Evolutionary conservation across 2,329 filamentous ascomycete species (phyloP).

Genomic region (Fusarium neocosmosporiellum): DNA sequence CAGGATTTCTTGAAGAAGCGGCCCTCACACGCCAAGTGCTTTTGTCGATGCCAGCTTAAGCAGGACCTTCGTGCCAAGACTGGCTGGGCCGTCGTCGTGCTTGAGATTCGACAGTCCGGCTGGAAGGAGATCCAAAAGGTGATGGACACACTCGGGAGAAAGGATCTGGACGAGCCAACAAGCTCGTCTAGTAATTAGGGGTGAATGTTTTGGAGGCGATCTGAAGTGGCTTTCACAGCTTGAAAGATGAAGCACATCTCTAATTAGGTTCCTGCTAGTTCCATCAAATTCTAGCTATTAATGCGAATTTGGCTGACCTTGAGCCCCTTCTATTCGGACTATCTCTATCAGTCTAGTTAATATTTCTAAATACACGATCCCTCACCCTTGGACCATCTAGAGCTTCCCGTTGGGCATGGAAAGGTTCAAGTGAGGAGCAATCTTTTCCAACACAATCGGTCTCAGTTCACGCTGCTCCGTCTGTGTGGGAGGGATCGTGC

Average conservation of each 20-base stretch:
- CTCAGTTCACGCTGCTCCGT: constrained; percentile 61
- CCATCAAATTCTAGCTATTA: neutral
- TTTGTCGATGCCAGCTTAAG: constrained; percentile 46
- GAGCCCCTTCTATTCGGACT: neutral
- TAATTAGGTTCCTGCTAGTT: neutral
- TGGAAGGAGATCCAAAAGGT: constrained; percentile 46
- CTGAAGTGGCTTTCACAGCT: neutral
- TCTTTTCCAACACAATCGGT: constrained; percentile 49
- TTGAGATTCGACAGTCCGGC: constrained; percentile 40
- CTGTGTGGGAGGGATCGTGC: constrained; percentile 52
- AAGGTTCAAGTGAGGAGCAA: constrained; percentile 51
- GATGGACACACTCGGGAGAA: constrained; percentile 41
- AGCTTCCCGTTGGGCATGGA: constrained; percentile 12
- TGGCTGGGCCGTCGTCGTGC: constrained; percentile 41
- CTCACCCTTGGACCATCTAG: neutral
- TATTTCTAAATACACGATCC: neutral
- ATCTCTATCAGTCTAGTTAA: neutral
- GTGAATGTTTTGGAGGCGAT: neutral
- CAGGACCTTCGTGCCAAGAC: constrained; percentile 31
- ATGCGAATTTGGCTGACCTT: neutral
- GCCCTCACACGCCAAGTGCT: constrained; percentile 43
- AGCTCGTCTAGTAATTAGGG: neutral
- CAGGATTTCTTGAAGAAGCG: constrained; percentile 35
- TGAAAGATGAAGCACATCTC: neutral
- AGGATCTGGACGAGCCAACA: constrained; percentile 41